Evolutionary conservation across 2,329 filamentous ascomycete species (phyloP).

Genomic region (Calonectria crousiana): DNA sequence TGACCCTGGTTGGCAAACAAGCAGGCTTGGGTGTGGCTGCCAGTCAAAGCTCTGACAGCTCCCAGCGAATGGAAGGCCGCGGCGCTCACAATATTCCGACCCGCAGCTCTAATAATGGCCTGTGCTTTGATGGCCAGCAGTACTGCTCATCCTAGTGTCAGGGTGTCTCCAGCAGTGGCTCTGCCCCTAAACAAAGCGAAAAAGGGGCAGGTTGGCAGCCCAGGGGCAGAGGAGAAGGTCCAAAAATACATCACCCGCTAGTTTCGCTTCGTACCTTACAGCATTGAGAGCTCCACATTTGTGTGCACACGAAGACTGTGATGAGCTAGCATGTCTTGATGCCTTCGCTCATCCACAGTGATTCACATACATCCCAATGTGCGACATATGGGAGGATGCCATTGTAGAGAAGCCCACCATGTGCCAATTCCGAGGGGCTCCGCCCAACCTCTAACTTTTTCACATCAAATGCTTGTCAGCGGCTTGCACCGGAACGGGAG

Average conservation of each 20-base stretch:
- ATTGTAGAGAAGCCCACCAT: not conserved
- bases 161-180: not conserved
- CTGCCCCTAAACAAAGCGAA: conserved; percentile 9
- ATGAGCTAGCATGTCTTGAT: not conserved
- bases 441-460: not conserved
- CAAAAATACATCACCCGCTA: conserved; percentile 19
- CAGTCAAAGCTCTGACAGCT: conserved; percentile 16
- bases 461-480: not conserved
- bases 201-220: conserved; percentile 8
- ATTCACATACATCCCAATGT: not conserved
- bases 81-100: conserved; percentile 38
- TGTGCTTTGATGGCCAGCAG: not conserved
- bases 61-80: conserved; percentile 31
- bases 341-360: not conserved
- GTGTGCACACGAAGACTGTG: not conserved
- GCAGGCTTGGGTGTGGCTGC: conserved; percentile 6
- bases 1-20: conserved; percentile 10
- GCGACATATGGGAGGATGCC: not conserved
- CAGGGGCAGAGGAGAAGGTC: conserved; percentile 22
- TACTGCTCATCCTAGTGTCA: conserved; percentile 7
- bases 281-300: conserved; percentile 9
- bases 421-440: not conserved
- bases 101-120: conserved; percentile 17
- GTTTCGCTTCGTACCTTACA: conserved; percentile 17
- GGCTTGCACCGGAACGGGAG: not conserved